Base-by-base conservation (phyloP, 129 eudicot species). In the Dittrichia graveolens region DNA sequence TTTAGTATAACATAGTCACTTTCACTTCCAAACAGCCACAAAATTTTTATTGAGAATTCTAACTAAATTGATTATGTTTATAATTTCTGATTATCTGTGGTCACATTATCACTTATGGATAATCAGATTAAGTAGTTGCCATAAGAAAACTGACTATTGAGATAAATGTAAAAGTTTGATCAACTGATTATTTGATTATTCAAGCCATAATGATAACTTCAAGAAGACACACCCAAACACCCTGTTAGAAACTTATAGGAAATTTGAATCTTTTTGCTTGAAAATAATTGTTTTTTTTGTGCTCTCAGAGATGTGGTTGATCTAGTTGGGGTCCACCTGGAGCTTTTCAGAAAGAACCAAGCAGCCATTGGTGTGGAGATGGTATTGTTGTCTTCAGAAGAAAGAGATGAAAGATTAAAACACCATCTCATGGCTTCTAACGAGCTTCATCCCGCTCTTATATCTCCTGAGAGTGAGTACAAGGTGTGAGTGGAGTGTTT, bases 391-490 rank as follows among this genome's bases (percentile, higher is more conserved):
- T 95, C 99, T 43, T 88, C 90, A 16, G 99, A 95, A 76, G 97
- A 95, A 86, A 78, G 99, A 85, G 99, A 95, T 61, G 99, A 95
- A 81, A 83, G 99, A 44, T 74, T 95, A 84, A 95, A 91, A 66
- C 96, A 95, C 74, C 94, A 95, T 84, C 90, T 91, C 75, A 71
- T 88, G 75, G 82, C 84, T 77, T 88, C 99, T 24, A 83, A 91
- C 61, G 91, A 91, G 71, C 99, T 95, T 75, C 97, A 95, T 79
- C 99, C 99, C 10, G 99, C 99, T 76, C 84, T 95, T 81, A 61
- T 86, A 67, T 95, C 97, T 66, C 75, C 96, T 16, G 99, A 95
- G 83, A 72, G 95, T 91, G 99, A 95, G 97, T 91, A 91, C 92
- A 95, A 95, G 99, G 99, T 95, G 89, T 88, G 88, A 74, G 86